These are phyloP conservation scores for Zea luxurians DNA, from an alignment of 176 grass and related monocot genomes.

Conservation along the genomic window DNA sequence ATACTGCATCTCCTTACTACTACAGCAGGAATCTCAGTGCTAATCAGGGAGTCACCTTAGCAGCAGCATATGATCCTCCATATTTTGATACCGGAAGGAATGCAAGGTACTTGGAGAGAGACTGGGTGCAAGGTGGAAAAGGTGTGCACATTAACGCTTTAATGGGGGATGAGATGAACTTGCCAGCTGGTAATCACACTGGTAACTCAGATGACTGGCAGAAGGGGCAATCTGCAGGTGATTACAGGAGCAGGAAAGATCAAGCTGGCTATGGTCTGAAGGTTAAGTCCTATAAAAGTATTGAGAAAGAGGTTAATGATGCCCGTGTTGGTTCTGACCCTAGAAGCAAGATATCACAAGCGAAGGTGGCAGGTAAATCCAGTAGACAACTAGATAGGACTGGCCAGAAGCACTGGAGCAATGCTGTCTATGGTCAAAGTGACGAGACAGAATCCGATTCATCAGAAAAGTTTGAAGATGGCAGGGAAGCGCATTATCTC, in stretches of 20 bases:
- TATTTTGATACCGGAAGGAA: slow-evolving; percentile 50
- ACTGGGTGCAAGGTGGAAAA: slow-evolving; percentile 47
- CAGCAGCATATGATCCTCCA: slow-evolving; percentile 54
- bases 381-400: slow-evolving; percentile 40
- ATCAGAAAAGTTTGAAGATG: slow-evolving; percentile 60
- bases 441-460: slow-evolving; percentile 92
- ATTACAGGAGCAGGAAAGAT: slow-evolving; percentile 46
- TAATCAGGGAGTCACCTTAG: slow-evolving; percentile 68
- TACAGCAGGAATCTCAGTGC: slow-evolving; percentile 40
- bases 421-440: slow-evolving; percentile 51
- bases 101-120: slow-evolving; percentile 60
- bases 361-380: slow-evolving; percentile 47
- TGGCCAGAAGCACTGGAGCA: slow-evolving; percentile 45
- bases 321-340: slow-evolving; percentile 38
- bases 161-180: slow-evolving; percentile 40
- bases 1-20: slow-evolving; percentile 43
- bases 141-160: slow-evolving; percentile 26
- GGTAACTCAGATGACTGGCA: slow-evolving; percentile 55
- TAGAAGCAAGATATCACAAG: slow-evolving; percentile 45
- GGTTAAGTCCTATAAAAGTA: slow-evolving; percentile 55
- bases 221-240: slow-evolving; percentile 37
- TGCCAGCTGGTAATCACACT: slow-evolving; percentile 37
- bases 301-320: slow-evolving; percentile 42
- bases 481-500: slow-evolving; percentile 33
- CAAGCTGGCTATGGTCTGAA: slow-evolving; percentile 46